Conservation (phyloP, 2,329 filamentous ascomycete genomes). For the Cercospora beticola region DNA sequence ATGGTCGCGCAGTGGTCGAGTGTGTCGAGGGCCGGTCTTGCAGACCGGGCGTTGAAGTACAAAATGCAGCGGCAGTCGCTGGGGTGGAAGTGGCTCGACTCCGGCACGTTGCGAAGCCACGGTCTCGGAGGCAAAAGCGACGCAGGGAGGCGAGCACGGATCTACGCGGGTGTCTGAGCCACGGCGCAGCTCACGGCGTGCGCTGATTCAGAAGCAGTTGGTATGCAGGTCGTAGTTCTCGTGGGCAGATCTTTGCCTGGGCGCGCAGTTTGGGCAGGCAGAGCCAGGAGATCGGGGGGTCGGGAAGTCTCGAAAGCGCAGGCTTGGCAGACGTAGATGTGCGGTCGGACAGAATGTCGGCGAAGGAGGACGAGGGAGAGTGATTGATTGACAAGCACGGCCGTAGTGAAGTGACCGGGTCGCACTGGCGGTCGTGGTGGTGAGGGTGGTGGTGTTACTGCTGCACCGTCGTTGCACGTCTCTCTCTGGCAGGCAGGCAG, state of each 20-base stretch:
- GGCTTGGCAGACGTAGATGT: not conserved
- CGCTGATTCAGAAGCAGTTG: constrained; percentile 1
- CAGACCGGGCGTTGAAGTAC: constrained; percentile 12
- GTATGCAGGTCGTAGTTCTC: constrained; percentile 7
- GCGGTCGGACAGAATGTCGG: not conserved
- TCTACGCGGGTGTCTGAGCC: constrained; percentile 5
- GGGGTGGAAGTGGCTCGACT: not conserved
- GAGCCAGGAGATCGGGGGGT: not conserved
- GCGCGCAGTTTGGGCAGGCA: not conserved
- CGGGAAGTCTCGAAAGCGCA: not conserved
- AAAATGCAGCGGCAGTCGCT: constrained; percentile 4
- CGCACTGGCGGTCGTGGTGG: not conserved
- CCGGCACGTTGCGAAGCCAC: not conserved
- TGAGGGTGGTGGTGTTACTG: not conserved
- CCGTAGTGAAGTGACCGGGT: not conserved
- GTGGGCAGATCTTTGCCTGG: not conserved
- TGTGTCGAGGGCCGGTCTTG: constrained; percentile 17
- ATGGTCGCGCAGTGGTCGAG: constrained; percentile 5
- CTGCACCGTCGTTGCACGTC: not conserved
- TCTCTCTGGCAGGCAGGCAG: not conserved
- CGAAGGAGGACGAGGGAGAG: not conserved
- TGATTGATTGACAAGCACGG: not conserved
- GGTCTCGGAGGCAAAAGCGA: constrained; percentile 1
- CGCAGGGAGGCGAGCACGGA: constrained; percentile 5
- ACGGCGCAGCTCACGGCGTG: not conserved